Base-by-base conservation (phyloP, 192 early-diverging fungal genomes). In the Thoreauomyces humboldtii region DNA sequence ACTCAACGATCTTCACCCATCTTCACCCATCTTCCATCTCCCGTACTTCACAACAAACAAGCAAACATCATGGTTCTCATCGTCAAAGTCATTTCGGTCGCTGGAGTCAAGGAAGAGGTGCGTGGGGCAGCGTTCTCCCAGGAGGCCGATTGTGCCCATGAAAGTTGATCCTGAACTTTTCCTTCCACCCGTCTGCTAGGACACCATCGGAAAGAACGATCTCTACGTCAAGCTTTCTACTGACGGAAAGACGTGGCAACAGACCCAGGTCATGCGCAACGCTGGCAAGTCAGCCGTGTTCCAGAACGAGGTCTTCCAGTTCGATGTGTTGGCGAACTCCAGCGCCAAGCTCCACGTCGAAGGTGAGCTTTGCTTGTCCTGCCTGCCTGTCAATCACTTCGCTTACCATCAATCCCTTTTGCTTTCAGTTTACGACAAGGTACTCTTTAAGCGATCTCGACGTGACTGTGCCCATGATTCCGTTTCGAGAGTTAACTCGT, bases 61-160 rank as follows among this genome's bases (percentile, higher is more conserved):
- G 47, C 7, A 7, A 33, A 5, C 50, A 60, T 43, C 59, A 63
- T 63, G 61, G 28, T 34, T 52, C 61, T 63, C 50, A 51, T 19
- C 11, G 61, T 63, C 6, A 28, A 38, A 34, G 9, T 63, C 28
- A 37, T 63, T 17, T 63, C 61, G 4, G 33, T 63, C 32, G 48
- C 61, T n/a, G 61, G 61, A 27, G 15, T 63, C 28, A 63, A 63
- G 48, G 61, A 63, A n/a, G 48, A 63, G 61, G 61, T 4, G 11
- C 38, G 34, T 15, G 34, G 2, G 11, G 32, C 34, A 34, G 38
- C 34, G 22, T 50, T 7, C 11, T 7, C 22, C 11, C 25, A 50
- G 9, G 12, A 24, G 7, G 7, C 7, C 47, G 22, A 24, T 7
- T 24, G 22, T 50, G n/a, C 38, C 38, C n/a, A 41, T 50, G 15